Evolutionary conservation across 2,329 filamentous ascomycete genomes (phyloP).

Genomic region (Hypoxylon sp.): DNA sequence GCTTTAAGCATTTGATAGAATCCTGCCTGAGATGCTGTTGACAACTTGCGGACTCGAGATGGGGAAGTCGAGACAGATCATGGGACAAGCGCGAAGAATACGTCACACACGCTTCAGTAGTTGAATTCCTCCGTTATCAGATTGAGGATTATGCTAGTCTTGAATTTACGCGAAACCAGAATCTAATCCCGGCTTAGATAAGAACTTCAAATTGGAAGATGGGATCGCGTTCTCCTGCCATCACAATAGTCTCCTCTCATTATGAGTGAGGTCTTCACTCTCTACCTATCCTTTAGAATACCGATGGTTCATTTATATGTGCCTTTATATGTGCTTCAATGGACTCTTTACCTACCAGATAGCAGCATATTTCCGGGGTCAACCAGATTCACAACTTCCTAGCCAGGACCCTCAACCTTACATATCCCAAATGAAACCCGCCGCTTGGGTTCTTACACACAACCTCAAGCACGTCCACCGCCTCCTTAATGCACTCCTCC

Average conservation of each 20-base stretch:
- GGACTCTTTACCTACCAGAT: background rate
- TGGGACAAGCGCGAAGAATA: background rate
- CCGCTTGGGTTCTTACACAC: constrained; percentile 71
- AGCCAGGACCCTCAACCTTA: constrained; percentile 66
- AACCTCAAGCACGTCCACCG: constrained; percentile 67
- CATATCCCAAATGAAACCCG: constrained; percentile 69
- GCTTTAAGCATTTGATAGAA: background rate
- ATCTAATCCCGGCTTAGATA: no score
- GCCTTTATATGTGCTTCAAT: background rate
- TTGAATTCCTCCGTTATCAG: background rate
- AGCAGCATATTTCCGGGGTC: background rate
- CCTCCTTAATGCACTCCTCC: constrained; percentile 69
- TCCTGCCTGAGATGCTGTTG: background rate
- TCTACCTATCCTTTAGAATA: background rate
- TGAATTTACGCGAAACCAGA: no score
- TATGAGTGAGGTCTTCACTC: background rate
- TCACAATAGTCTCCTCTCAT: background rate
- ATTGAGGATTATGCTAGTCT: no score
- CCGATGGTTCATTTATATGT: background rate
- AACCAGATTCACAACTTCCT: constrained; percentile 54
- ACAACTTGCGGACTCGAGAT: background rate
- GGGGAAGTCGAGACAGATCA: background rate
- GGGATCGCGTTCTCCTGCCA: background rate
- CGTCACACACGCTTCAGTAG: background rate
- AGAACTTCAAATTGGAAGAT: no score